Conservation (phyloP, 306 rosid genomes). For the Malus orientalis region DNA sequence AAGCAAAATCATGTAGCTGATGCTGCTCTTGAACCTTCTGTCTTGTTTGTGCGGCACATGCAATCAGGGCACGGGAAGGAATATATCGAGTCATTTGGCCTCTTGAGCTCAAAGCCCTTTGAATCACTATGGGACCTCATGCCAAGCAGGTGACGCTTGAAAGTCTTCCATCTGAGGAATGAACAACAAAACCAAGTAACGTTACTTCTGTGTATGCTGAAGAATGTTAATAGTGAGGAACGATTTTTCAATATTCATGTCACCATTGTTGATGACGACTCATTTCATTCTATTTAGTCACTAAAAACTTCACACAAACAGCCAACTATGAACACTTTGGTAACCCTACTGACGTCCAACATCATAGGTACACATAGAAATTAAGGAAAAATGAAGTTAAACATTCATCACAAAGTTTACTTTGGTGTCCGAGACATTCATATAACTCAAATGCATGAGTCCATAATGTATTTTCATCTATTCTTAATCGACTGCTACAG, state of each 20-base stretch:
- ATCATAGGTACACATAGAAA: not conserved
- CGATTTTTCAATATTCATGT: too few species aligned
- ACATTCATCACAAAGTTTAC: not conserved
- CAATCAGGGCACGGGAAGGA: constrained; percentile 98
- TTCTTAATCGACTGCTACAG: not conserved
- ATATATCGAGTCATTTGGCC: constrained; percentile 85
- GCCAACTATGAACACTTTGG: not conserved
- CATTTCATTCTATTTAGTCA: not conserved
- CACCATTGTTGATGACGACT: not conserved
- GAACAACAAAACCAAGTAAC: constrained; percentile 13
- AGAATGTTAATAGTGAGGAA: not conserved
- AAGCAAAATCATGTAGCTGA: constrained; percentile 43
- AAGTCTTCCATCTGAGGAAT: constrained; percentile 72
- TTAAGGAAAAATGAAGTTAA: not conserved
- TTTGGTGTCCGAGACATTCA: not conserved
- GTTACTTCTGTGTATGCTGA: not conserved
- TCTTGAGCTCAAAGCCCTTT: constrained; percentile 83
- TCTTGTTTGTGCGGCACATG: constrained; percentile 76
- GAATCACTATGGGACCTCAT: constrained; percentile 88
- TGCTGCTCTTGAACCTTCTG: constrained; percentile 43
- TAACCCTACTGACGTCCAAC: not conserved
- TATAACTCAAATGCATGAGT: not conserved
- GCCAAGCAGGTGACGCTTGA: constrained; percentile 75
- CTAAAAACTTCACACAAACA: too few species aligned
- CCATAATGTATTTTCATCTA: not conserved